Evolutionary conservation across 164 flowering plant genomes (phyloP).

Genomic region (Aristolochia californica): DNA sequence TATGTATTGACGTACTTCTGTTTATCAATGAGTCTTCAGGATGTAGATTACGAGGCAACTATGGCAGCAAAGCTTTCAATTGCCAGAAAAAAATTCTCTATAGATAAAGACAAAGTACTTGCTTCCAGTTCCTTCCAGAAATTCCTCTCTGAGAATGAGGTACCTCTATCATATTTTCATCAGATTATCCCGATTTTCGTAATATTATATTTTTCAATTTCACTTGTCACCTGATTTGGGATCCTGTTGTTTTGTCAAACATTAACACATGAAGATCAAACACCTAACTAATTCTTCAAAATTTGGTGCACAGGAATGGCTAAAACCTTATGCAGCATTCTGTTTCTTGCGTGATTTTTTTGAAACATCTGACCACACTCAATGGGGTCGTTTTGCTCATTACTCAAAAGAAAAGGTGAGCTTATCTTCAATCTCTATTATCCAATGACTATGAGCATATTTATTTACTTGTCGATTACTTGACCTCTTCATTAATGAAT

Average conservation of each 20-base stretch:
- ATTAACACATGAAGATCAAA: too few relatives aligned
- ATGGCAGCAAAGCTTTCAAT: constrained; percentile 82
- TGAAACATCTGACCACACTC: constrained; percentile 93
- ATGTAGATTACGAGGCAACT: constrained; percentile 89
- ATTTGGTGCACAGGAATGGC: constrained; percentile 60
- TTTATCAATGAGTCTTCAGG: constrained; percentile 29
- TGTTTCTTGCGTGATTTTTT: constrained; percentile 92
- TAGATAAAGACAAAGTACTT: constrained; percentile 59
- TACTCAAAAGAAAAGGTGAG: constrained; percentile 69
- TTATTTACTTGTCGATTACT: too few relatives aligned
- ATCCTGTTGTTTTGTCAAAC: too few relatives aligned
- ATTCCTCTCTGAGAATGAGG: constrained; percentile 84
- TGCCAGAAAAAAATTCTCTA: constrained; percentile 59
- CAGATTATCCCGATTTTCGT: not conserved
- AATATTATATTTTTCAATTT: not conserved
- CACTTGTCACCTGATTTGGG: too few relatives aligned
- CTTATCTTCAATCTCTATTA: not conserved
- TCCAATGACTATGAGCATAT: too few relatives aligned
- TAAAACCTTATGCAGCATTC: constrained; percentile 95
- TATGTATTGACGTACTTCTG: not conserved
- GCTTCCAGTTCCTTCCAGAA: constrained; percentile 60
- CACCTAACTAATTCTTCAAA: too few relatives aligned
- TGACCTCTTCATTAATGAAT: not conserved
- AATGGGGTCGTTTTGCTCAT: constrained; percentile 85
- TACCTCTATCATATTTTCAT: constrained; percentile 12